phyloP scores from a whole-genome alignment of 2,329 filamentous ascomycete genomes.

The Curvularia lunata region DNA sequence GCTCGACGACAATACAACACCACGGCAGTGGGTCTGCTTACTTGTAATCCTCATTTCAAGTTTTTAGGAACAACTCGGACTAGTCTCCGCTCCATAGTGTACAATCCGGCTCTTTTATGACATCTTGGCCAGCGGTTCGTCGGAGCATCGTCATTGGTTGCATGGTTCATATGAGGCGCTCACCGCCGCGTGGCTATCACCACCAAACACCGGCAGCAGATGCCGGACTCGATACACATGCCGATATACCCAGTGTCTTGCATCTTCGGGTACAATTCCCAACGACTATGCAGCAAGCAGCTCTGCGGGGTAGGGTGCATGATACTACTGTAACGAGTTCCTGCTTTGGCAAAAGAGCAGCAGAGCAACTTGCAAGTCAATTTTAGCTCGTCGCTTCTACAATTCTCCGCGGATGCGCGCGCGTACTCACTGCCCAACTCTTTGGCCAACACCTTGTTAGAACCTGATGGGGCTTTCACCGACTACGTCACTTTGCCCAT shows the following conservation, averaged over 20 bases:
- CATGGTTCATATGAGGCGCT: slow-evolving; percentile 17
- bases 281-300: slow-evolving; percentile 1
- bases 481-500: slow-evolving; percentile 26
- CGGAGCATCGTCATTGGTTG: slow-evolving; percentile 5
- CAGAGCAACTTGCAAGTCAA: slow-evolving; percentile 1
- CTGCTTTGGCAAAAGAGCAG: slow-evolving; percentile 2
- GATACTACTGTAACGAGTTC: slow-evolving; percentile 12
- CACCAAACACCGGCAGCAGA: slow-evolving; percentile 7
- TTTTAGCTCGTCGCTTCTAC: slow-evolving; percentile 9
- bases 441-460: slow-evolving; percentile 2
- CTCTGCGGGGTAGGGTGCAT: slow-evolving; percentile 10
- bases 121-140: neutral
- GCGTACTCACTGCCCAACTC: slow-evolving; percentile 2
- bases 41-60: slow-evolving; percentile 9
- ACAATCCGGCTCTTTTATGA: slow-evolving; percentile 4
- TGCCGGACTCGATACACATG: slow-evolving; percentile 7
- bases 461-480: slow-evolving; percentile 27
- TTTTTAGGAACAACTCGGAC: slow-evolving; percentile 9
- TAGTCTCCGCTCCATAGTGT: slow-evolving; percentile 6
- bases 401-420: slow-evolving; percentile 7
- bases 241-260: slow-evolving; percentile 3
- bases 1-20: slow-evolving; percentile 6
- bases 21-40: slow-evolving; percentile 8
- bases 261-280: neutral
- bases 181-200: slow-evolving; percentile 12